Base-by-base conservation (phyloP, 2,329 filamentous ascomycete species). In the Cercospora sp. region DNA sequence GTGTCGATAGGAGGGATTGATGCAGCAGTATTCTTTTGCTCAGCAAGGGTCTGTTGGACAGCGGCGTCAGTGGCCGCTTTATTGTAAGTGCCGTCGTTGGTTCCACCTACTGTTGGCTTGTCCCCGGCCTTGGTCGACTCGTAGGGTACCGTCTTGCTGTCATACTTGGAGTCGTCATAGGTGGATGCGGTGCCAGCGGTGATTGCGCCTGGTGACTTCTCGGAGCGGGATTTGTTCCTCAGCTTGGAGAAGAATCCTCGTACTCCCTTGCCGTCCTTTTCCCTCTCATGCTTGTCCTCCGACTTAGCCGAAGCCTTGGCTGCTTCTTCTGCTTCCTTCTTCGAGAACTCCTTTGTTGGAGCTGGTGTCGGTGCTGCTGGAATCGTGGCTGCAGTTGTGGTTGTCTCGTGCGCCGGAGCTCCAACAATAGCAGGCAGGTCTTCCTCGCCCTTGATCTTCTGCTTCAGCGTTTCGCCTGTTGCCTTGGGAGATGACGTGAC, bases 221-320 rank as follows among this genome's bases (percentile, higher is more conserved):
- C 68, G 16, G 69, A 66, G 60, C 70, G 72, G 10, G 65, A 65
- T 28, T 71, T 71, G 64, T 66, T 69, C 31, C 72, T 66, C 57
- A 78, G 65, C 63, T 74, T 75, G 61, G 67, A 71, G 62, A 78
- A 73, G 64, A 78, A 71, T 45, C 75, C 75, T 10, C 73, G 72
- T 51, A 77, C 55, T 57, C 75, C 74, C 58, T 74, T 75, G 55
- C 64, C 69, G 26, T 67, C 63, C 16, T 65, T 64, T 16, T 68
- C 63, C 18, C 33, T 12, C 42, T 63, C 55, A 6, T 58, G 40
- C 31, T 65, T 64, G 9, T 66, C 60, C 20, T 65, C 64, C 8
- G 33, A 28, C 28, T 63, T 53, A 16, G 63, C 20, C 33, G 67
- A 63, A 5, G 18, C 33, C n/a, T 69, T 45, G 5, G 60, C 48